Evolutionary conservation across 176 grass and related monocot species (phyloP), one percentile per base, ranked within the genome.

Genomic region (Phoenix dactylifera): DNA sequence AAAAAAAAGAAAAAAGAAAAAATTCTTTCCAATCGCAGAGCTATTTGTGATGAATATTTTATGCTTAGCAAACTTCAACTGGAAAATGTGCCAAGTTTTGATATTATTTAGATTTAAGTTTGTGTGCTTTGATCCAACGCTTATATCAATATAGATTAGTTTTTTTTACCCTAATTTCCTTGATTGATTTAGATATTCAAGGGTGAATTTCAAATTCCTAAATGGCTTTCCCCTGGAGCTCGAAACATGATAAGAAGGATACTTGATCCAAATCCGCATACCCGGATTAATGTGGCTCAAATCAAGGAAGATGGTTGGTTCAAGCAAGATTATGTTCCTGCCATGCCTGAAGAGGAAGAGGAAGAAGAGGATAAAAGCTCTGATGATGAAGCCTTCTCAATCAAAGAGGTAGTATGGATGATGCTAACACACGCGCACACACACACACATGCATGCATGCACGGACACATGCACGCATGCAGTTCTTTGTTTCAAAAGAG

Each of bases 241-340:
- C 76, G 75, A 67, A 65, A 89, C 26, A 62, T 95, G 67, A 56
- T 95, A 65, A 78, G 29, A 57, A 86, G 54, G 69, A 95, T 89
- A 74, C 85, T 95, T 60, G 79, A 89, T 52, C 90, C 82, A 28
- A 67, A 81, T 75, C 90, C 79, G 3, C 57, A 15, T 55, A 79
- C 72, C 55, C 73, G 90, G 63, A 86, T 95, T 22, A 67, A 78
- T 22, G 82, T 89, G 67, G 18, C 72, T 18, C 82, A 64, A 66
- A 89, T 89, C 64, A 95, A 86, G 70, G 61, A 59, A 15, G 72
- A 95, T 29, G 52, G 80, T 59, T 95, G 90, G 90, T 95, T 95
- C 66, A 66, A 63, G 61, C 60, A 83, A 30, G 65, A 83, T 24
- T 95, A 89, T 68, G 15, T 78, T 58, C 90, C 82, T 58, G 58